Evolutionary conservation across 1,139 yeast species (phyloP).

Genomic region (Wickerhamiella pararugosa): DNA sequence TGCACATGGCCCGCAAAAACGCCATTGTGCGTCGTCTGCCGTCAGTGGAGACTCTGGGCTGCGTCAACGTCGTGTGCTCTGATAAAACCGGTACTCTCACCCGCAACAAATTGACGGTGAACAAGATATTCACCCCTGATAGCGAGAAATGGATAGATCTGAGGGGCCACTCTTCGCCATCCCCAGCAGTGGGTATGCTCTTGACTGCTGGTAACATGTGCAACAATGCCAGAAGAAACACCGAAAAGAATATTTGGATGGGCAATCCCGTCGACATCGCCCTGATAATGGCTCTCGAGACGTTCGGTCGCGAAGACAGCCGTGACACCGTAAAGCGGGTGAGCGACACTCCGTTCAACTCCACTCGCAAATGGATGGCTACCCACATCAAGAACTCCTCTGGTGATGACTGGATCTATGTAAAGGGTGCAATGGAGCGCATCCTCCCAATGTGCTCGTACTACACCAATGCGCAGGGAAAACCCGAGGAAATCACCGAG

Average conservation of each 20-base stretch:
- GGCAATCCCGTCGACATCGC: conserved; percentile 97
- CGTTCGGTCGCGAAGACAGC: conserved; percentile 56
- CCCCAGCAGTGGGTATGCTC: conserved; percentile 20
- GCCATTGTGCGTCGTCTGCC: conserved; percentile 91
- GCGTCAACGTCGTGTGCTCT: conserved; percentile 52
- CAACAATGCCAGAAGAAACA: conserved; percentile 45
- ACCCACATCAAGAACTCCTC: conserved; percentile 41
- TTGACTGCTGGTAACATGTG: conserved; percentile 63
- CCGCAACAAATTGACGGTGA: conserved; percentile 85
- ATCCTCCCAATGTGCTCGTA: conserved; percentile 47
- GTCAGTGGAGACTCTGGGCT: conserved; percentile 88
- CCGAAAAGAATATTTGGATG: conserved; percentile 52
- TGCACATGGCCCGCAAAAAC: conserved; percentile 84
- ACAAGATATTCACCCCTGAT: conserved; percentile 55
- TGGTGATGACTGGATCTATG: conserved; percentile 39
- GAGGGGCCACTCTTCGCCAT: conserved; percentile 1
- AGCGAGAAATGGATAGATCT: conserved; percentile 11
- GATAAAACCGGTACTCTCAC: conserved; percentile 89
- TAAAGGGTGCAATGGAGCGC: conserved; percentile 81
- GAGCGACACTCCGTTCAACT: conserved; percentile 72
- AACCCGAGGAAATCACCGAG: conserved; percentile 33
- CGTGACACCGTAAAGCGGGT: conserved; percentile 42
- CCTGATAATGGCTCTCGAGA: conserved; percentile 53
- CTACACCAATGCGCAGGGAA: conserved; percentile 45
- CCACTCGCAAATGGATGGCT: conserved; percentile 81